phyloP scores from a whole-genome alignment of 1,139 yeast species.

The Zygotorulaspora mrakii region DNA sequence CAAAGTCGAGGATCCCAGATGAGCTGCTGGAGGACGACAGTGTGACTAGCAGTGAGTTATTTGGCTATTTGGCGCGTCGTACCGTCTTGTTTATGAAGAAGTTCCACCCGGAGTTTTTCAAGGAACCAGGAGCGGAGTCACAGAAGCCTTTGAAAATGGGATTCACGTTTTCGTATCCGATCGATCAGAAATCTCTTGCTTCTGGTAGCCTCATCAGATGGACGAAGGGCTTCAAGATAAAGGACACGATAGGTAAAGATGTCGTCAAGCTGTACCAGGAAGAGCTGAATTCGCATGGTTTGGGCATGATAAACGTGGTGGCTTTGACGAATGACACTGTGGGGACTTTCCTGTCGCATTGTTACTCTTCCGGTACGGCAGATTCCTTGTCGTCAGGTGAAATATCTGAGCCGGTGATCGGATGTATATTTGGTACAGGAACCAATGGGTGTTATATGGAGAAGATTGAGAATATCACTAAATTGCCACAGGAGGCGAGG shows the following conservation, averaged over 20 bases:
- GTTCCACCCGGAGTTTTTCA: constrained; percentile 49
- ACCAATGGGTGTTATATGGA: constrained; percentile 94
- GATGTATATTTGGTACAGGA: constrained; percentile 93
- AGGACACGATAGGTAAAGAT: constrained; percentile 80
- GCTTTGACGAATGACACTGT: constrained; percentile 95
- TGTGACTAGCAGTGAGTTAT: constrained; percentile 56
- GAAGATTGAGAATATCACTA: constrained; percentile 62
- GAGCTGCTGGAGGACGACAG: constrained; percentile 50
- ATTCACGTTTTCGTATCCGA: constrained; percentile 90
- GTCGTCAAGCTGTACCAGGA: constrained; percentile 68
- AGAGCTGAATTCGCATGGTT: constrained; percentile 51
- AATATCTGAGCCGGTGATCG: constrained; percentile 66
- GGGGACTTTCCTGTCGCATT: constrained; percentile 83
- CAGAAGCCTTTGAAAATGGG: constrained; percentile 61
- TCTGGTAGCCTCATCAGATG: constrained; percentile 82
- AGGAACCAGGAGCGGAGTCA: constrained; percentile 21
- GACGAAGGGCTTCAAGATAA: constrained; percentile 90
- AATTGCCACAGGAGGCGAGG: constrained; percentile 47
- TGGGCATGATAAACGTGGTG: constrained; percentile 59
- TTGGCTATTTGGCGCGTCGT: constrained; percentile 68
- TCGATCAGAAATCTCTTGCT: constrained; percentile 73
- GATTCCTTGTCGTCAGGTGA: constrained; percentile 53
- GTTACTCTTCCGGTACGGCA: constrained; percentile 58
- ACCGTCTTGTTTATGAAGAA: constrained; percentile 57
- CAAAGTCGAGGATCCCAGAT: constrained; percentile 69